These are phyloP conservation scores for Microthlaspi erraticum DNA, from an alignment of 345 rosid genomes.

Conservation along the genomic window DNA sequence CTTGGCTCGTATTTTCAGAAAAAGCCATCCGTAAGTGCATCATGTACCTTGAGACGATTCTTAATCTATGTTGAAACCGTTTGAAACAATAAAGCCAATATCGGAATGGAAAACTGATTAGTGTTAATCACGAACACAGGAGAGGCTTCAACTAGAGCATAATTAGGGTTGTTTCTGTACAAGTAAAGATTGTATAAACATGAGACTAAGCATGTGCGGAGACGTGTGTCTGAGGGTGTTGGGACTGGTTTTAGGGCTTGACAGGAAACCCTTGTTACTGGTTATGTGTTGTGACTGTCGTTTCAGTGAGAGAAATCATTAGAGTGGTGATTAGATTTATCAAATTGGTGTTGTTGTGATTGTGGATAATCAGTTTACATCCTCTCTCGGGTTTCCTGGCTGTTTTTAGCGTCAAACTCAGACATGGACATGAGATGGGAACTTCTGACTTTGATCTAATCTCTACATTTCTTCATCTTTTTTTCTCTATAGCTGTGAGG, in stretches of 20 bases:
- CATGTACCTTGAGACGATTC: not conserved
- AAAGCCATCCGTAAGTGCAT: slow-evolving; percentile 69
- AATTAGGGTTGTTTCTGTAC: slow-evolving; percentile 7
- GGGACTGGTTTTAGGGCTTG: slow-evolving; percentile 27
- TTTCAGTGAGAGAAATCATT: slow-evolving; percentile 15
- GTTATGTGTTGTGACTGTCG: slow-evolving; percentile 8
- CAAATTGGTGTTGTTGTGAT: slow-evolving; percentile 16
- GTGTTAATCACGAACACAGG: slow-evolving; percentile 14
- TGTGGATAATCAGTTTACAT: no score
- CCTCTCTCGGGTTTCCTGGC: no score
- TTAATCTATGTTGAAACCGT: slow-evolving; percentile 7
- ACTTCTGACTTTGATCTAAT: slow-evolving; percentile 22
- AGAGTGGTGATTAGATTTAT: slow-evolving; percentile 13
- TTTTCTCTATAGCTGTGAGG: slow-evolving; percentile 94
- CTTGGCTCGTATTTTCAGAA: slow-evolving; percentile 78
- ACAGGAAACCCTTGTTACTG: slow-evolving; percentile 19
- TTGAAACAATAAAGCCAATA: slow-evolving; percentile 23
- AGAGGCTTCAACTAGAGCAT: slow-evolving; percentile 25
- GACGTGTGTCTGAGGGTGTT: slow-evolving; percentile 19
- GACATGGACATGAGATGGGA: slow-evolving; percentile 22
- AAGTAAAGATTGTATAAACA: slow-evolving; percentile 17
- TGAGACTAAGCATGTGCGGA: slow-evolving; percentile 1
- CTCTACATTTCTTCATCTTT: slow-evolving; percentile 42
- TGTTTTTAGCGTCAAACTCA: slow-evolving; percentile 28
- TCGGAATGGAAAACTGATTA: slow-evolving; percentile 14